A percentile compares a stretch with the other conserved stretches of the same genome.
These are phyloP conservation scores for Nitzschia palea DNA, from an alignment of 108 stramenopile species.

Conservation along the genomic window DNA sequence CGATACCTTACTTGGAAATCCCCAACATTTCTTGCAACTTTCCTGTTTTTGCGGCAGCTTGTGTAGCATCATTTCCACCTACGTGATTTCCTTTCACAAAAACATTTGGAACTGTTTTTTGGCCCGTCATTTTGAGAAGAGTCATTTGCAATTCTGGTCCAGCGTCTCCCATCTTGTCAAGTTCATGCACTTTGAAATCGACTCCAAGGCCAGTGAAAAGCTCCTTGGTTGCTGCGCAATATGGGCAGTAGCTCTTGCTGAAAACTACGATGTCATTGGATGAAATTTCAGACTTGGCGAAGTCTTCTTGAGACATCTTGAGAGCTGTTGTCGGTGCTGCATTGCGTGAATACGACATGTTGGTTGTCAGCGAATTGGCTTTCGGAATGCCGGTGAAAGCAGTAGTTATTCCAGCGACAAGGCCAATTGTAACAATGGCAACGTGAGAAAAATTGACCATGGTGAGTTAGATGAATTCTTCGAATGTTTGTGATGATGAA, in stretches of 20 bases:
- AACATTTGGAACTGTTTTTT: slow-evolving; percentile 84
- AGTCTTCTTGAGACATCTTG: slow-evolving; percentile 38
- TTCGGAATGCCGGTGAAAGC: slow-evolving; percentile 17
- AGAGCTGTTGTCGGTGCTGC: background rate
- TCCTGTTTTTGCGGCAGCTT: slow-evolving; percentile 60
- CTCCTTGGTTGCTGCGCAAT: slow-evolving; percentile 61
- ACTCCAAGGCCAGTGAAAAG: slow-evolving; percentile 53
- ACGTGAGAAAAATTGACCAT: background rate
- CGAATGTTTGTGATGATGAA: background rate
- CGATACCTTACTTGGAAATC: slow-evolving; percentile 12
- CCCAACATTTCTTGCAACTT: slow-evolving; percentile 71
- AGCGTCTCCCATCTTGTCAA: slow-evolving; percentile 67
- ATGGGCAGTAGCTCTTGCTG: slow-evolving; percentile 74
- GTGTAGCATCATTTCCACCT: slow-evolving; percentile 82
- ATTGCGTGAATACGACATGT: background rate
- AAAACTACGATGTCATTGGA: slow-evolving; percentile 65
- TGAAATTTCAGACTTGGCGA: slow-evolving; percentile 72
- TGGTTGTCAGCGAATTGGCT: background rate
- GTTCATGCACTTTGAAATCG: slow-evolving; percentile 61
- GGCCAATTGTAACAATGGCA: background rate
- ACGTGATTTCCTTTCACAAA: slow-evolving; percentile 80
- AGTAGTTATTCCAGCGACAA: slow-evolving; percentile 9
- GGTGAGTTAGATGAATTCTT: background rate
- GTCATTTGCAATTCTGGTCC: slow-evolving; percentile 66
- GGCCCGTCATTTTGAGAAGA: slow-evolving; percentile 58